Conservation (phyloP, 2,329 filamentous ascomycete genomes). For the Aspergillus sojae region DNA sequence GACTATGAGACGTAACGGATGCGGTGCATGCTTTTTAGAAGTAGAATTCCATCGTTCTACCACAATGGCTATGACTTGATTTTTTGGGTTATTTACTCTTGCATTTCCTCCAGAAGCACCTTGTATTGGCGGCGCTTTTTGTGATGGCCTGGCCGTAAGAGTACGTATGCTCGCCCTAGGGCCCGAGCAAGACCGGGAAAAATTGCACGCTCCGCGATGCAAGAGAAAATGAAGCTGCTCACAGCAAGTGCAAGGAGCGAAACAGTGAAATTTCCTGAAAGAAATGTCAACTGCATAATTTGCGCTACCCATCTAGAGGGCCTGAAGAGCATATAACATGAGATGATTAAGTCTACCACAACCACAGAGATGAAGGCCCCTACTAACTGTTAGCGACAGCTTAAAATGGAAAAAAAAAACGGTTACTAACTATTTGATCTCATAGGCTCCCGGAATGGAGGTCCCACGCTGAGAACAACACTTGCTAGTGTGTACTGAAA, state of each 20-base stretch:
- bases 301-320: constrained; percentile 69
- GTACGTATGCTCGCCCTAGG: constrained; percentile 64
- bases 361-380: constrained; percentile 85
- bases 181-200: constrained; percentile 69
- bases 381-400: constrained; percentile 35
- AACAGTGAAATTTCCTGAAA: constrained; percentile 71
- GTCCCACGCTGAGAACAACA: constrained; percentile 86
- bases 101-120: constrained; percentile 70
- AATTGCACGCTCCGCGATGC: constrained; percentile 70
- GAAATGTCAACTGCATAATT: constrained; percentile 83
- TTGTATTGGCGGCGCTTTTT: constrained; percentile 92
- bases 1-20: neutral
- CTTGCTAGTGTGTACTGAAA: constrained; percentile 94
- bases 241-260: constrained; percentile 72
- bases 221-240: constrained; percentile 69
- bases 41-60: neutral
- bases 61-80: neutral
- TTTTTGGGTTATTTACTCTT: constrained; percentile 19
- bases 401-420: neutral
- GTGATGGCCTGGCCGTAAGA: constrained; percentile 56
- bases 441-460: constrained; percentile 82
- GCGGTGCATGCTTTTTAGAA: neutral
- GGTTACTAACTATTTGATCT: constrained; percentile 70
- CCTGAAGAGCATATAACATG: constrained; percentile 77
- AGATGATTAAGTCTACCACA: constrained; percentile 65